Conservation (phyloP, 768 basidiomycete genomes). For the Suillus lakei region DNA sequence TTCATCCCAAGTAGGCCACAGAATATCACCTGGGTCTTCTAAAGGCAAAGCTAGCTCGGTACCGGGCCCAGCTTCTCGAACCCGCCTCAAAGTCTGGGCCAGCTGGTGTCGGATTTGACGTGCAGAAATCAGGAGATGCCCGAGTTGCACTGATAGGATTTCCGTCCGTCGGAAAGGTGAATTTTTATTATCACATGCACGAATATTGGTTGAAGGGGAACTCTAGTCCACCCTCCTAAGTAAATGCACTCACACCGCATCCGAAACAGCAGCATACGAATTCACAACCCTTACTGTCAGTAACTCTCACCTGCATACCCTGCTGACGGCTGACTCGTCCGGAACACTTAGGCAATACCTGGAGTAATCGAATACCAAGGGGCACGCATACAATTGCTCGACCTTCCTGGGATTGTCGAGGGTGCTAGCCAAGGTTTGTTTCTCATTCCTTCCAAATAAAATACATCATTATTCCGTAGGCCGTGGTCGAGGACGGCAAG, state of each 20-base stretch:
- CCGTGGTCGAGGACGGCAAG: constrained; percentile 93
- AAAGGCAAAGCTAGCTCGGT: constrained; percentile 94
- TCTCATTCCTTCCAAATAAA: background rate
- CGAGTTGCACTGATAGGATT: constrained; percentile 93
- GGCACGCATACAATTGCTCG: constrained; percentile 89
- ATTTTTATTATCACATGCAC: background rate
- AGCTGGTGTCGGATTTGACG: constrained; percentile 85
- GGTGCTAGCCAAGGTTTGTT: constrained; percentile 77
- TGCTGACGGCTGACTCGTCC: background rate
- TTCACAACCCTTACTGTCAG: constrained; percentile 89
- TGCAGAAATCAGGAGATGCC: constrained; percentile 87
- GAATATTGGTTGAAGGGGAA: constrained; percentile 13
- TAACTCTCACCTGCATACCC: constrained; percentile 2
- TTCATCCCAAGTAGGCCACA: constrained; percentile 63
- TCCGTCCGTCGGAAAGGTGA: constrained; percentile 90
- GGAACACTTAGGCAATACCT: constrained; percentile 76
- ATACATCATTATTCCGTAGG: constrained; percentile 24
- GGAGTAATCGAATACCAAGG: constrained; percentile 98
- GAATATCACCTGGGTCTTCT: constrained; percentile 93
- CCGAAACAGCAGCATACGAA: constrained; percentile 90
- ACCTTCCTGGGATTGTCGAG: constrained; percentile 96
- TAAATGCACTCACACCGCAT: constrained; percentile 91
- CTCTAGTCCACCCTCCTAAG: constrained; percentile 85
- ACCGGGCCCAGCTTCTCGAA: constrained; percentile 94
- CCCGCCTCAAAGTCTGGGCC: constrained; percentile 84